phyloP scores from a whole-genome alignment of 768 basidiomycete genomes.

The Mycena belliarum region DNA sequence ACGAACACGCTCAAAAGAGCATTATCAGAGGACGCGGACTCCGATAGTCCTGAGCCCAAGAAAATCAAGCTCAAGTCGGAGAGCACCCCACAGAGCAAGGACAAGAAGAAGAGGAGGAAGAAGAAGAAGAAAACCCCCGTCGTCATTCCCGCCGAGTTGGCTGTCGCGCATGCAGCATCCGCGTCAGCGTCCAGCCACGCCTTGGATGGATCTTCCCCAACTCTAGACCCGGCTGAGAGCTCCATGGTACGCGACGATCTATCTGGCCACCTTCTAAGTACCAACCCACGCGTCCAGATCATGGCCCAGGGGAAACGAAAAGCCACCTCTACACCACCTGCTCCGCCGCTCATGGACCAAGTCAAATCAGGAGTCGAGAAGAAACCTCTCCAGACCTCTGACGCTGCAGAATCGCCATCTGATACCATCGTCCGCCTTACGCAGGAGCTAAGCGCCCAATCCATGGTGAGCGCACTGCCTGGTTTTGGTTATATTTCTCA shows the following conservation, averaged over 20 bases:
- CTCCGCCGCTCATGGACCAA: conserved; percentile 5
- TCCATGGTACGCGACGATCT: conserved; percentile 24
- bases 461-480: conserved; percentile 33
- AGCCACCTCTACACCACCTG: conserved; percentile 29
- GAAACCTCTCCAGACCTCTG: conserved; percentile 16
- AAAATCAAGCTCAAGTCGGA: conserved; percentile 32
- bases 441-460: conserved; percentile 43
- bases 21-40: conserved; percentile 28
- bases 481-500: neutral
- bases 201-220: neutral
- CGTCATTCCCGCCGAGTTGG: conserved; percentile 23
- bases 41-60: conserved; percentile 29
- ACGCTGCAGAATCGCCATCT: conserved; percentile 5
- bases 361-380: conserved; percentile 4
- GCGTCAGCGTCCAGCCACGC: conserved; percentile 2
- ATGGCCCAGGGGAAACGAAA: conserved; percentile 43
- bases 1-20: conserved; percentile 36
- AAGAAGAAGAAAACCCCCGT: conserved; percentile 39
- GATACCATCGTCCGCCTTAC: conserved; percentile 41
- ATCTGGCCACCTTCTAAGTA: neutral
- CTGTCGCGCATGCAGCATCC: conserved; percentile 5
- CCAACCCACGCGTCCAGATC: conserved; percentile 20
- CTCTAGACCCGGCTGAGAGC: neutral
- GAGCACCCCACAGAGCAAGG: conserved; percentile 29
- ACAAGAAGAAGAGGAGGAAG: conserved; percentile 42